Percentiles rank a stretch among this genome's conserved stretches.
Conservation (phyloP, 2,329 filamentous ascomycete genomes). For the Alternaria viburni region DNA sequence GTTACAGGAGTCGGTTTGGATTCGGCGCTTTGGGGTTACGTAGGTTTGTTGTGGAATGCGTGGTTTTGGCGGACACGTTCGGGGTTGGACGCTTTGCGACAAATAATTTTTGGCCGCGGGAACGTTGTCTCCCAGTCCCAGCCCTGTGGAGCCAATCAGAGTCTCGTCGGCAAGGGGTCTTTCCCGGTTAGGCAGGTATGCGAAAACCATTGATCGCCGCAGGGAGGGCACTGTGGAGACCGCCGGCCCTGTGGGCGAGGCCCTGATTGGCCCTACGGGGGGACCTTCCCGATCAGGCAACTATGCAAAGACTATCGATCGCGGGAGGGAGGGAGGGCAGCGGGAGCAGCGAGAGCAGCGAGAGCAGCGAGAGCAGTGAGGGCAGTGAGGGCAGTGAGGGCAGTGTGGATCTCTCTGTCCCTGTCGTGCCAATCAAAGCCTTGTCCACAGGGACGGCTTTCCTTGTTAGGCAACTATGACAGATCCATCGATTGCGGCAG, state of each 20-base stretch:
- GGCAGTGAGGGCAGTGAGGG: no score
- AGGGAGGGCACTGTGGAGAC: not conserved
- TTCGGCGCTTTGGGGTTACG: not conserved
- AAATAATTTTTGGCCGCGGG: constrained; percentile 8
- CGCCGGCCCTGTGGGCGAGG: not conserved
- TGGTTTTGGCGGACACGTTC: constrained; percentile 47
- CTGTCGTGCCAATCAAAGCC: no score
- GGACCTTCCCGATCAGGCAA: not conserved
- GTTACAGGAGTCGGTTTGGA: not conserved
- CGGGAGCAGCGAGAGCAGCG: no score
- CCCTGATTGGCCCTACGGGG: not conserved
- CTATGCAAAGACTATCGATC: not conserved
- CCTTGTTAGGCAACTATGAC: not conserved
- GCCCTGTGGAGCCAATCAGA: not conserved
- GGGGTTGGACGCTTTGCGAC: not conserved
- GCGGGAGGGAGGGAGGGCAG: no score
- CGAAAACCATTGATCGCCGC: not conserved
- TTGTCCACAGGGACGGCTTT: not conserved
- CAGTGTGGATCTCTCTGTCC: no score
- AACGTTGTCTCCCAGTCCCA: not conserved
- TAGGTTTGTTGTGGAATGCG: not conserved
- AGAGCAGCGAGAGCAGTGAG: no score
- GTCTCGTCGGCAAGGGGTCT: not conserved
- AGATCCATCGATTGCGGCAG: not conserved
- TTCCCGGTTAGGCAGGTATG: not conserved